Conservation (phyloP, 495 filamentous ascomycete genomes). For the Daldinia vernicosa region DNA sequence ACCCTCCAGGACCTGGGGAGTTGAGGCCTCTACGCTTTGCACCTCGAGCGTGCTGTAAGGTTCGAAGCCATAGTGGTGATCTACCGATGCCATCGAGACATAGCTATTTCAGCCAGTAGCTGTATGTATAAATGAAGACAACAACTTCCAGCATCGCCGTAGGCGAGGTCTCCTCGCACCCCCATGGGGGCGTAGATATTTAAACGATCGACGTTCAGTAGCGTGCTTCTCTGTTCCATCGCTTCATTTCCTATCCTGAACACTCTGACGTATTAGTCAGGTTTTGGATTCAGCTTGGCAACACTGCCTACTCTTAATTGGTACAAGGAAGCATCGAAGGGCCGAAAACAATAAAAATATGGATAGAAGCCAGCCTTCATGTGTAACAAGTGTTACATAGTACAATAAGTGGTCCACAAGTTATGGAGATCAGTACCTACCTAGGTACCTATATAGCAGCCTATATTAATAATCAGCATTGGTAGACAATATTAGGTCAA, state of each 20-base stretch:
- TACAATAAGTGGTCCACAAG: neutral
- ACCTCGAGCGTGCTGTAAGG: constrained; percentile 41
- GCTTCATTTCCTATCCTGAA: constrained; percentile 7
- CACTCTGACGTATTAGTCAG: constrained; percentile 26
- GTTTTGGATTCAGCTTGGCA: constrained; percentile 34
- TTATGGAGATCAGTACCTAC: constrained; percentile 2
- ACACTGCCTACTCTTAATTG: constrained; percentile 7
- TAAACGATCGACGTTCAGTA: constrained; percentile 6
- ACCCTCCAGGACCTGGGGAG: neutral
- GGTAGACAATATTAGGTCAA: too few species aligned
- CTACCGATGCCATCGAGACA: constrained; percentile 39
- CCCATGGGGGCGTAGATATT: neutral
- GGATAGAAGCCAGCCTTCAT: neutral
- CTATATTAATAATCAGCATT: neutral
- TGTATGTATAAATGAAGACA: constrained; percentile 12
- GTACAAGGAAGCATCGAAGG: neutral
- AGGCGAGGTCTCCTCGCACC: constrained; percentile 6
- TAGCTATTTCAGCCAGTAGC: constrained; percentile 18
- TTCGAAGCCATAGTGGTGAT: constrained; percentile 21
- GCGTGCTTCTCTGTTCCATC: neutral
- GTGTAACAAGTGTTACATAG: neutral
- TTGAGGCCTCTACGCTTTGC: constrained; percentile 11
- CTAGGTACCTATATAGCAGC: neutral
- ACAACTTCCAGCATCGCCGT: neutral
- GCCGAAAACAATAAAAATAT: constrained; percentile 3